Conservation (phyloP, 75 land plant genomes). For the Cryptomeria japonica region DNA sequence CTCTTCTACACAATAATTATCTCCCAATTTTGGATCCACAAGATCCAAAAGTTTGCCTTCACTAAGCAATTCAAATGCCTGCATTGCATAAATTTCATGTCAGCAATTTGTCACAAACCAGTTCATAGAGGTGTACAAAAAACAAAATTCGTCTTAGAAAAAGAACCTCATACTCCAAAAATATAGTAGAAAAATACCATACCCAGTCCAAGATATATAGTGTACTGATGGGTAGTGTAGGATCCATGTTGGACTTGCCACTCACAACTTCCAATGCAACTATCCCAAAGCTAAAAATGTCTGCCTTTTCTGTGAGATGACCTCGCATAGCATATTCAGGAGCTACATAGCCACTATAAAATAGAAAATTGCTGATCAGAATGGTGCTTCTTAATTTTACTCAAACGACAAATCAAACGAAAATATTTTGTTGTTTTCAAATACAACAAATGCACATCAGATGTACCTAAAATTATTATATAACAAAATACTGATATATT, state of each 20-base stretch:
- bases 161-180: not conserved
- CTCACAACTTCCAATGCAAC: slow-evolving; percentile 19
- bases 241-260: slow-evolving; percentile 15
- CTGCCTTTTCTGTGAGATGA: slow-evolving; percentile 25
- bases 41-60: slow-evolving; percentile 17
- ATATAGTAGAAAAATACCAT: not conserved
- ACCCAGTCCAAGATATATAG: slow-evolving; percentile 15
- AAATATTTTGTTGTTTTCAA: not conserved
- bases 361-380: not conserved
- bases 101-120: not conserved
- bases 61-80: slow-evolving; percentile 24
- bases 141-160: not conserved
- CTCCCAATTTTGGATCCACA: slow-evolving; percentile 18
- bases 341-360: slow-evolving; percentile 20
- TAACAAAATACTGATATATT: not conserved
- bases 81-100: not conserved
- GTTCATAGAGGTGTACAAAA: not conserved
- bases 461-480: not conserved
- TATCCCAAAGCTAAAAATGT: slow-evolving; percentile 19
- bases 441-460: not conserved
- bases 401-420: not conserved
- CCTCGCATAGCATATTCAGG: slow-evolving; percentile 25
- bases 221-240: not conserved
- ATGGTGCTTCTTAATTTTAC: not conserved
- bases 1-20: slow-evolving; percentile 17